Conservation (phyloP, 73 alveolate species). For the Symbiodinium pilosum region DNA sequence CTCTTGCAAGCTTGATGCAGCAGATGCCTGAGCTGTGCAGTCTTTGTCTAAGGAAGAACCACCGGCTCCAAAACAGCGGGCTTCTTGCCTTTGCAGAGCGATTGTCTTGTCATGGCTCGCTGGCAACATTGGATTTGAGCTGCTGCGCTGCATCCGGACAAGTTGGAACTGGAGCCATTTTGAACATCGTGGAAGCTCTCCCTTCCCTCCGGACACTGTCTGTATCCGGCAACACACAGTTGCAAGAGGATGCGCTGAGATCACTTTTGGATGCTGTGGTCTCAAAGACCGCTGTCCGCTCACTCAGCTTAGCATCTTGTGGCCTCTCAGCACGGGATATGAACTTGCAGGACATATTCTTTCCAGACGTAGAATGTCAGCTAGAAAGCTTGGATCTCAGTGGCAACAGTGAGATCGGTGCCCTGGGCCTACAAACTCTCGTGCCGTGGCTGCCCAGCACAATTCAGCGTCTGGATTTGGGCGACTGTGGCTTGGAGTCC, state of each 20-base stretch:
- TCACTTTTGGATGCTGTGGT: constrained; percentile 17
- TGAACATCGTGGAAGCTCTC: not conserved
- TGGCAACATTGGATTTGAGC: constrained; percentile 4
- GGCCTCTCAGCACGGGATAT: constrained; percentile 8
- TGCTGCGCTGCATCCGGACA: constrained; percentile 20
- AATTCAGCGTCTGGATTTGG: constrained; percentile 39
- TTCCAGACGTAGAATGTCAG: not conserved
- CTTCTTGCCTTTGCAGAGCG: constrained; percentile 2
- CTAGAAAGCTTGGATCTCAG: constrained; percentile 44
- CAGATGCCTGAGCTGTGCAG: not conserved
- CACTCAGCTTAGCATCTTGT: constrained; percentile 37
- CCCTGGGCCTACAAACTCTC: constrained; percentile 1
- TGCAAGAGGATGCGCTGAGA: not conserved
- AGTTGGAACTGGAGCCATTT: not conserved
- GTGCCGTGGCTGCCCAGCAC: constrained; percentile 20
- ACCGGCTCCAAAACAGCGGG: constrained; percentile 11
- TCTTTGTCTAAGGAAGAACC: not conserved
- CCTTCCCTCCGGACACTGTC: constrained; percentile 10
- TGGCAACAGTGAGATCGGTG: constrained; percentile 57
- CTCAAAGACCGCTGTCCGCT: not conserved
- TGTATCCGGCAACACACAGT: constrained; percentile 40
- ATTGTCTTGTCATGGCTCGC: not conserved
- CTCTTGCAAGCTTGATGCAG: not conserved
- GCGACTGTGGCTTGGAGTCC: constrained; percentile 89
- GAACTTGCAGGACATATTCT: not conserved